Evolutionary conservation across 73 alveolate species (phyloP), one percentile per base, ranked within the genome.

Genomic region (Paramecium sexaurelia): DNA sequence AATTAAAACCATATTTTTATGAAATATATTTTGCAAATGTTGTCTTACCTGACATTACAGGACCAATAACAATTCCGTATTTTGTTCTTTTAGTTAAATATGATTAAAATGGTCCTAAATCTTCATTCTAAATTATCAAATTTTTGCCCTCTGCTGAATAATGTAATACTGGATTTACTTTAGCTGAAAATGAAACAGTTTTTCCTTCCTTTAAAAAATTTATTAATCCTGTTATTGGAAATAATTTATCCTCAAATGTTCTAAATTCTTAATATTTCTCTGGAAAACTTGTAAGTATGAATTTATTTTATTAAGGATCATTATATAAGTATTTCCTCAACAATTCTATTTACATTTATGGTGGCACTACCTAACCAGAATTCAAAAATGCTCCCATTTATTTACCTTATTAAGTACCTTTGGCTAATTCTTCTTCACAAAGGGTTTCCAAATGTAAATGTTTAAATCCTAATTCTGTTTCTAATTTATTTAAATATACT

Each of bases 21-120:
- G 94, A 87, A 27, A 88, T 33, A 88, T 88, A 69, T 17, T 69
- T 88, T 24, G 91, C 89, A 69, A 88, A 47, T 55, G 94, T 68
- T 7, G 94, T 68, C 55, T 88, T 88, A 41, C 94, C 94, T 9
- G 94, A 17, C 73, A 57, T 32, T 26, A 37, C 51, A 37, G 94
- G 94, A 5, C 94, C 94, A 33, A 69, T 45, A 0, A 88, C 83
- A 8, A 88, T 33, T 13, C 94, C 94, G 33, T 26, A 88, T 55
- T 37, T 88, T 24, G 83, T 22, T 27, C 83, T 55, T 37, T 88
- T 82, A 8, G 86, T 88, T 15, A 69, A 68, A 43, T 40, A 88
- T 6, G 94, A 37, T 43, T 41, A 39, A 78, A 78, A 78, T 41
- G 68, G 68, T 19, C 71, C 71, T 6, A 78, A 78, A 22, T 78